phyloP scores from a whole-genome alignment of 2,329 filamentous ascomycete species.

The Ascochyta lentis region DNA sequence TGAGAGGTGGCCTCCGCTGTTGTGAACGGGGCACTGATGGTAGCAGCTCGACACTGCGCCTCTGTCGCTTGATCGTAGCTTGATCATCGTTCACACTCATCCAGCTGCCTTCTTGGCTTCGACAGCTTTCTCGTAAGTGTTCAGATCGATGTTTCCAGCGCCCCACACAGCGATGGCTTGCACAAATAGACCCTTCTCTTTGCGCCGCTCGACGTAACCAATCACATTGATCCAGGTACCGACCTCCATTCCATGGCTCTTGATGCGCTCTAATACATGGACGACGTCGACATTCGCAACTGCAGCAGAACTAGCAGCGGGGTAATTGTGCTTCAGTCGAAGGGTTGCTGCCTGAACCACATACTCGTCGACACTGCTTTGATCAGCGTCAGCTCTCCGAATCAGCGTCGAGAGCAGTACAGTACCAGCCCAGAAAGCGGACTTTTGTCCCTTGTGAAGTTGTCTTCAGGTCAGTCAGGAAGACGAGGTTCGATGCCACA shows the following conservation, averaged over 20 bases:
- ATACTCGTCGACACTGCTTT: constrained; percentile 65
- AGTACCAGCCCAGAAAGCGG: constrained; percentile 90
- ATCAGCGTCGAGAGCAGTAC: constrained; percentile 60
- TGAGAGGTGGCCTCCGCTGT: too few relatives aligned
- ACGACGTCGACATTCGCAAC: constrained; percentile 72
- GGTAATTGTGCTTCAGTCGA: constrained; percentile 72
- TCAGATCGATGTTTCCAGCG: constrained; percentile 74
- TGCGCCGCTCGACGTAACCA: constrained; percentile 67
- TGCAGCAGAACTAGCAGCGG: constrained; percentile 48
- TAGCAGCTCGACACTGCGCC: too few relatives aligned
- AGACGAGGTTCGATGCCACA: constrained; percentile 61
- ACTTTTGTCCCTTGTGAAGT: constrained; percentile 74
- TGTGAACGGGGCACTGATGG: too few relatives aligned
- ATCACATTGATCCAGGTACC: constrained; percentile 92
- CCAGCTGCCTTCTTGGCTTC: constrained; percentile 20
- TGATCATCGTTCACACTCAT: not conserved
- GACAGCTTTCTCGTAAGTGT: constrained; percentile 70
- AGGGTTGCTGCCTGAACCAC: constrained; percentile 65
- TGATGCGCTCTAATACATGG: constrained; percentile 71
- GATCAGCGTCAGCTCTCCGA: constrained; percentile 18
- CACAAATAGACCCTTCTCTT: constrained; percentile 54
- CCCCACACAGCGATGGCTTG: constrained; percentile 82
- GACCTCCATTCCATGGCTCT: constrained; percentile 67
- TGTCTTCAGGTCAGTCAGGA: constrained; percentile 55
- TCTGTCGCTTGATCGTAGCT: not conserved